These are phyloP conservation scores for Alnus rubra DNA, from an alignment of 306 rosid species.

Conservation along the genomic window DNA sequence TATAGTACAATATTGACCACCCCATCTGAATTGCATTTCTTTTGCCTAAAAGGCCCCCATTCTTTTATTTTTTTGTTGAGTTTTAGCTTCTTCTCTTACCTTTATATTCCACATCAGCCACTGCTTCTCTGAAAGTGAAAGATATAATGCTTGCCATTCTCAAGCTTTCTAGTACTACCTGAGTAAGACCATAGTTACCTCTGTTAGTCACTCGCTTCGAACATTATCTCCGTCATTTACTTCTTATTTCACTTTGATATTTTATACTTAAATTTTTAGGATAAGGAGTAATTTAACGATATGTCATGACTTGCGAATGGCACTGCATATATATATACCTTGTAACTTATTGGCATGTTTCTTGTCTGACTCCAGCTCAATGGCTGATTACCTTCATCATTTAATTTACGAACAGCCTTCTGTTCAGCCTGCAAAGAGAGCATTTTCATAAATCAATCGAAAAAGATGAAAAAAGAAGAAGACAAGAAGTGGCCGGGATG, in stretches of 20 bases:
- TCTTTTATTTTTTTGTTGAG: not conserved
- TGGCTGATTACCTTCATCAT: slow-evolving; percentile 41
- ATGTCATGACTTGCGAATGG: too few species aligned
- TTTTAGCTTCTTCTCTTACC: slow-evolving; percentile 44
- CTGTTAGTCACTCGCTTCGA: slow-evolving; percentile 15
- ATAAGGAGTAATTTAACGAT: too few species aligned
- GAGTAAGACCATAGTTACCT: slow-evolving; percentile 27
- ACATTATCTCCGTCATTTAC: too few species aligned
- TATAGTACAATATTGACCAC: not conserved
- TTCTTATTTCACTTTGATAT: too few species aligned
- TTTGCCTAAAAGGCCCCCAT: not conserved
- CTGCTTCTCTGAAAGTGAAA: slow-evolving; percentile 89
- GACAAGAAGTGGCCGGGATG: not conserved
- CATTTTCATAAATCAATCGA: not conserved
- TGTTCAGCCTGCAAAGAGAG: slow-evolving; percentile 63
- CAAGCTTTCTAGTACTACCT: slow-evolving; percentile 87
- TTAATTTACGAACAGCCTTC: slow-evolving; percentile 45
- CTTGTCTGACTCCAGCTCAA: slow-evolving; percentile 78
- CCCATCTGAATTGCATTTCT: not conserved
- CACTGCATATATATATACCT: slow-evolving; percentile 43
- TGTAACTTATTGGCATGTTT: slow-evolving; percentile 65
- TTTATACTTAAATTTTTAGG: too few species aligned
- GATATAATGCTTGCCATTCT: slow-evolving; percentile 93
- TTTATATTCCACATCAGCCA: slow-evolving; percentile 83
- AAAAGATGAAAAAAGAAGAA: not conserved